A percentile compares a stretch with the other conserved stretches of the same genome.
These are phyloP conservation scores for Suhomyces bribrorum DNA, from an alignment of 1,139 yeast species.

Conservation along the genomic window DNA sequence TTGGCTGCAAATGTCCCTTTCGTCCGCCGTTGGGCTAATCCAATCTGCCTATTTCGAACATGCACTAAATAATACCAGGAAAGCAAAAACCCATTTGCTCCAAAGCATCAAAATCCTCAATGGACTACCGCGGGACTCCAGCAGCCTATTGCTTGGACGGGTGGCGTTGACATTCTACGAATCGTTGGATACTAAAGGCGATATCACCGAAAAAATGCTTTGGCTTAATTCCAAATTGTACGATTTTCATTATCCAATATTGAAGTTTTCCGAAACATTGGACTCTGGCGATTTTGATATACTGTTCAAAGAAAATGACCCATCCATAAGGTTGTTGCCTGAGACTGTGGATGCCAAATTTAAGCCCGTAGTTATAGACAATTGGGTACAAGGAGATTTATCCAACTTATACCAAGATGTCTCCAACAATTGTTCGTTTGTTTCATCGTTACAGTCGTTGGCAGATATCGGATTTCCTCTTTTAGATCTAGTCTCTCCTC, in stretches of 20 bases:
- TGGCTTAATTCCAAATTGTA: constrained; percentile 49
- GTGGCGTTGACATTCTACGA: constrained; percentile 26
- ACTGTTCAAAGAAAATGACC: constrained; percentile 13
- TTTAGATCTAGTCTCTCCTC: constrained; percentile 29
- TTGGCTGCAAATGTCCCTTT: constrained; percentile 2
- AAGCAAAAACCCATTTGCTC: constrained; percentile 24
- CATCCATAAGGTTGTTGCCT: constrained; percentile 20
- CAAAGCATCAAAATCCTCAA: constrained; percentile 31
- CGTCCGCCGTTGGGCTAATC: constrained; percentile 12
- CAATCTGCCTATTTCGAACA: constrained; percentile 19
- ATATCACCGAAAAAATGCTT: constrained; percentile 27
- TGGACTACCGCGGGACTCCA: constrained; percentile 16
- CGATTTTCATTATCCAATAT: constrained; percentile 29
- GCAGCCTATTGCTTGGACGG: constrained; percentile 3
- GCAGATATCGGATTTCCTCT: constrained; percentile 17
- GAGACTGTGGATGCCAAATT: constrained; percentile 18
- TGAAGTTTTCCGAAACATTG: constrained; percentile 20
- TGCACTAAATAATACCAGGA: constrained; percentile 17
- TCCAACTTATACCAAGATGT: constrained; percentile 51
- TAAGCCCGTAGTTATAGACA: constrained; percentile 14
- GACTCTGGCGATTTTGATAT: constrained; percentile 15
- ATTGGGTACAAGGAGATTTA: constrained; percentile 25
- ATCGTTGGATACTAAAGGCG: constrained; percentile 9
- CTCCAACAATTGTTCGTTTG: constrained; percentile 75
- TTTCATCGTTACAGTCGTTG: constrained; percentile 60